Conservation (phyloP, 2,329 filamentous ascomycete genomes). For the Verticillium alfalfae region DNA sequence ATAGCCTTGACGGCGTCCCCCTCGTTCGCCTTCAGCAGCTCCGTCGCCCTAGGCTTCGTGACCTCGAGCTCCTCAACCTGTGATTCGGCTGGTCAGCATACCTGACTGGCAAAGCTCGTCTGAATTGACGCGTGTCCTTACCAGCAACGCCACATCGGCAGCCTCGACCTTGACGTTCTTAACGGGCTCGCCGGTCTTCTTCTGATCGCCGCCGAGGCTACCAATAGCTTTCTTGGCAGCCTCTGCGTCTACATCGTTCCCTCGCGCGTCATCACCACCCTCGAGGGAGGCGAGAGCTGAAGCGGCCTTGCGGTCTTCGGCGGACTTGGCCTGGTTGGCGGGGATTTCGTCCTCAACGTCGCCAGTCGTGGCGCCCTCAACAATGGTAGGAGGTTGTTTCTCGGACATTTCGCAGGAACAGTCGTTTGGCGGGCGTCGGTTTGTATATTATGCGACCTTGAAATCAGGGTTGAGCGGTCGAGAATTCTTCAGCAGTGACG, state of each 20-base stretch:
- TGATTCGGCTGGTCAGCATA: neutral
- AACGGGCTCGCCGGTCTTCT: constrained; percentile 19
- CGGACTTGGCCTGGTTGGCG: constrained; percentile 49
- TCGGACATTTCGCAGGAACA: constrained; percentile 44
- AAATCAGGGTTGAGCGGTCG: neutral
- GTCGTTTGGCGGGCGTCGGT: neutral
- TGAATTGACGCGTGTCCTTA: constrained; percentile 29
- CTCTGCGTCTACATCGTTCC: constrained; percentile 58
- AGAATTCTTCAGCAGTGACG: neutral
- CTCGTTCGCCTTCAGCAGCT: constrained; percentile 66
- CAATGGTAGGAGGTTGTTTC: constrained; percentile 51
- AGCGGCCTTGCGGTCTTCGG: constrained; percentile 73
- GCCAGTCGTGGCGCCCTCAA: constrained; percentile 54
- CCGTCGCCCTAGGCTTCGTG: constrained; percentile 65
- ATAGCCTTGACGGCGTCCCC: constrained; percentile 66
- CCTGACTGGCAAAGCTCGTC: neutral
- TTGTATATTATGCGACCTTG: neutral
- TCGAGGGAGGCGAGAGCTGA: constrained; percentile 69
- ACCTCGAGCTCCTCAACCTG: constrained; percentile 69
- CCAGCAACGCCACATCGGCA: constrained; percentile 64
- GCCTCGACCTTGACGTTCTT: constrained; percentile 66
- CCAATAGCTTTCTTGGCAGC: constrained; percentile 70
- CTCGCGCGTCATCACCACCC: constrained; percentile 38
- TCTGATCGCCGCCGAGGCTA: constrained; percentile 44
- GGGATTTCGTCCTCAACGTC: constrained; percentile 53